Base-by-base conservation (phyloP, 352 stramenopile species). In the Paralagenidium karlingii region DNA sequence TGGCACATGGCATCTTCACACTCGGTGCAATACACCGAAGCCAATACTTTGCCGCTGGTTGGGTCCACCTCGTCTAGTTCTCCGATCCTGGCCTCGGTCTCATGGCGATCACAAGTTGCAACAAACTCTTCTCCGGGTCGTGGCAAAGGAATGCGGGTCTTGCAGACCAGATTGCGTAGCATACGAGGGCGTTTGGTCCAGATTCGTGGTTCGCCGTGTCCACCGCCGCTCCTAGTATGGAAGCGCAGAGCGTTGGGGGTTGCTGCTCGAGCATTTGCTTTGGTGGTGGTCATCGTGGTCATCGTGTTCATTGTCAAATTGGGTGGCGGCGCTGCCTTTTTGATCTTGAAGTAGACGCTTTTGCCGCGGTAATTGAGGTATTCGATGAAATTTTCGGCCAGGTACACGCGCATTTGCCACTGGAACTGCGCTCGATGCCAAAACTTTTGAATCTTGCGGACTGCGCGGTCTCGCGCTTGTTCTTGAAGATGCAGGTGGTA, bases 61-160 rank as follows among this genome's bases (percentile, higher is more conserved):
- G n/a, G n/a, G n/a, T n/a, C n/a, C n/a, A n/a, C n/a, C 9, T 29
- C 52, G 11, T 36, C 13, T 8, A 37, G 32, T 20, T 36, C 30
- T 1, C n/a, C 45, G n/a, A 47, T 29, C 5, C 43, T 40, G 0
- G 46, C 54, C 19, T 43, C 64, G 30, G 68, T 68, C 37, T 86
- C 69, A 28, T 86, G 73, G 1, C 73, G 73, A 37, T 70, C 58
- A 36, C 73, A 86, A 38, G 78, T 63, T 0, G 73, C 63, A 8
- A 53, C 55, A 19, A 84, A 86, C 19, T 82, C 67, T 49, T 86
- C 73, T 1, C 66, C 67, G 7, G 69, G 69, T 44, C 77, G 83
- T 7, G 73, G 69, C 8, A 84, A 43, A 15, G 73, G 73, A 10
- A 84, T 53, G n/a, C 58, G 50, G 11, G 69, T 61, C 25, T 56